Percentiles rank a stretch among this genome's conserved stretches.
Conservation (phyloP, 176 grass and related monocot species). For the Canna indica region DNA sequence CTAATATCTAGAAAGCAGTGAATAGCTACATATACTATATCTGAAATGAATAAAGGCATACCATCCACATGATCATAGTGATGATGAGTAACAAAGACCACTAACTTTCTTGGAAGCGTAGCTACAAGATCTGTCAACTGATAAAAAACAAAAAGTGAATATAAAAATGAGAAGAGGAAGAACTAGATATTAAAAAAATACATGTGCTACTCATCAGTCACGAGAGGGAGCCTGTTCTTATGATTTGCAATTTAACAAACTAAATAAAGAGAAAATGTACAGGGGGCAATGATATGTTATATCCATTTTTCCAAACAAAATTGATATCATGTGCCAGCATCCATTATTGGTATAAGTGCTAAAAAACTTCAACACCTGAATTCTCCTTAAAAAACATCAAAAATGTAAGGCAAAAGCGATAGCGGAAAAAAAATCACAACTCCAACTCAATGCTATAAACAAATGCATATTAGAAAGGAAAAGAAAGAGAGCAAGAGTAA, state of each 20-base stretch:
- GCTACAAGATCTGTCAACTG: conserved; percentile 79
- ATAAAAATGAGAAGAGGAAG: neutral
- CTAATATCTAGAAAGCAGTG: neutral
- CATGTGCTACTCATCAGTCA: neutral
- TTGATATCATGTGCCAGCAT: too few relatives aligned
- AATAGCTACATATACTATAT: neutral
- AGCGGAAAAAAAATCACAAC: too few relatives aligned
- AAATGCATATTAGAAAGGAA: too few relatives aligned
- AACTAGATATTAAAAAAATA: neutral
- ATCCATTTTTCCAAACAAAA: neutral
- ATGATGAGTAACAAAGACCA: conserved; percentile 94
- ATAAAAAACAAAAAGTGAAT: conserved; percentile 22
- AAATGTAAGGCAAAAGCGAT: too few relatives aligned
- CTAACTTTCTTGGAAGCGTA: conserved; percentile 70
- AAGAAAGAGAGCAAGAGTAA: too few relatives aligned
- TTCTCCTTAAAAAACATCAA: too few relatives aligned
- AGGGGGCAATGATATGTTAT: neutral
- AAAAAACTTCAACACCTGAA: too few relatives aligned
- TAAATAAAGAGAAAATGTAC: neutral
- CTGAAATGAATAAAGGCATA: conserved; percentile 25
- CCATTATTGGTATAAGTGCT: too few relatives aligned
- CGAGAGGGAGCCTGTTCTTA: too few relatives aligned
- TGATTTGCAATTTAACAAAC: neutral
- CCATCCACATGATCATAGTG: conserved; percentile 83
- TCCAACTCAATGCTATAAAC: too few relatives aligned